phyloP scores from a whole-genome alignment of 177 flowering plant genomes.

The Vitis hybrid region DNA sequence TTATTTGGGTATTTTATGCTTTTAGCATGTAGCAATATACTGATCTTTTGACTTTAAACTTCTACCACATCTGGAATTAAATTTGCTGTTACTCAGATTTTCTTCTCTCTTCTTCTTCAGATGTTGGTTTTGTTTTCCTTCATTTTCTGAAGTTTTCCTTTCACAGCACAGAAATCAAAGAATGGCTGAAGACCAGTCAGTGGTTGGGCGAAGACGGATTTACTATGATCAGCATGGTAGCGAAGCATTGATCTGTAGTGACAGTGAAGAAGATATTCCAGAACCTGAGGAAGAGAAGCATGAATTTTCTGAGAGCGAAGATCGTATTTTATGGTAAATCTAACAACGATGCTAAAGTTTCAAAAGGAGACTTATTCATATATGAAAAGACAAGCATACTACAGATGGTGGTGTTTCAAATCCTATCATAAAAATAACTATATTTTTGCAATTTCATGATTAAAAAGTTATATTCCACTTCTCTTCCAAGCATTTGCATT shows the following conservation, averaged over 20 bases:
- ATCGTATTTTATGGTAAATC: constrained; percentile 74
- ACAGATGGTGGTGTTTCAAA: too few relatives aligned
- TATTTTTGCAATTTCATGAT: too few relatives aligned
- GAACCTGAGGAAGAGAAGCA: constrained; percentile 80
- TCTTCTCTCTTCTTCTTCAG: constrained; percentile 6
- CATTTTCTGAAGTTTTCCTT: constrained; percentile 29
- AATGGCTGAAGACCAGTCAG: constrained; percentile 98
- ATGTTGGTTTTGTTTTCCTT: constrained; percentile 19
- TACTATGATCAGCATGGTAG: constrained; percentile 90
- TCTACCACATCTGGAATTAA: background rate
- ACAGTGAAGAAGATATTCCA: constrained; percentile 83
- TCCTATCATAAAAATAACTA: too few relatives aligned
- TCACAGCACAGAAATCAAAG: constrained; percentile 85
- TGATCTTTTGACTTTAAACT: background rate
- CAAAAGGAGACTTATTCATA: background rate
- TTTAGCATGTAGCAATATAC: background rate
- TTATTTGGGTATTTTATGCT: background rate
- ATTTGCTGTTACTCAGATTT: background rate
- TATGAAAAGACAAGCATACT: background rate
- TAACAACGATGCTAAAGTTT: background rate
- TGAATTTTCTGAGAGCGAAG: constrained; percentile 83
- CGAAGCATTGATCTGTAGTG: constrained; percentile 93
- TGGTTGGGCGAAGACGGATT: constrained; percentile 92
- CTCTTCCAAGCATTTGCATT: background rate
- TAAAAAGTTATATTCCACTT: too few relatives aligned